Conservation (phyloP, 257 asterid species). For the Cinchona pubescens region DNA sequence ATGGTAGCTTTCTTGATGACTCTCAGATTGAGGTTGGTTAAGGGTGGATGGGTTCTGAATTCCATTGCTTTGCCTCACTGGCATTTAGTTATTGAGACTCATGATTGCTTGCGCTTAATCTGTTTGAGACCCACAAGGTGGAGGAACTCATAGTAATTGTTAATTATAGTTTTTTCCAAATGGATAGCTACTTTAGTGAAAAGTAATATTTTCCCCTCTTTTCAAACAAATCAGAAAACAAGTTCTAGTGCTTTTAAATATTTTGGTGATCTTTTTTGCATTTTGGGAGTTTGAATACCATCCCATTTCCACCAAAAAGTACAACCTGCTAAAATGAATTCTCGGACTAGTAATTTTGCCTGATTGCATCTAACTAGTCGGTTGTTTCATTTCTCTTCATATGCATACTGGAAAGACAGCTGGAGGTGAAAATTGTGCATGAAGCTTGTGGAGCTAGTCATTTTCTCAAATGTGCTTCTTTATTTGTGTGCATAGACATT, state of each 20-base stretch:
- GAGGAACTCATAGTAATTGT: not conserved
- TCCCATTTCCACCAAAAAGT: no score
- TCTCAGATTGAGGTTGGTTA: not conserved
- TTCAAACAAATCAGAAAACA: not conserved
- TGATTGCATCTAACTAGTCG: no score
- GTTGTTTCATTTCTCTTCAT: not conserved
- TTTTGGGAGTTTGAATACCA: no score
- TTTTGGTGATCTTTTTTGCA: not conserved
- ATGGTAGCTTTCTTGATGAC: not conserved
- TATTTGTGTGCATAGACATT: not conserved
- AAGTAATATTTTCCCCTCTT: not conserved
- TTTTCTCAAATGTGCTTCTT: not conserved
- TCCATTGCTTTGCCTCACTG: not conserved
- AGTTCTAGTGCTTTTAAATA: not conserved
- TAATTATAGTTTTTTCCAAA: no score
- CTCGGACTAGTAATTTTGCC: not conserved
- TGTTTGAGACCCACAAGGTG: not conserved
- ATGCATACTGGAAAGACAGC: not conserved
- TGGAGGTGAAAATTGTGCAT: not conserved
- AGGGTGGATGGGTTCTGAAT: not conserved
- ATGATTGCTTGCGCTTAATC: not conserved
- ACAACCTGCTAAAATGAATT: not conserved
- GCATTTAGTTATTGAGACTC: not conserved
- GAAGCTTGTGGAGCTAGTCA: not conserved
- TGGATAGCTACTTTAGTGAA: not conserved